Evolutionary conservation across 2,329 filamentous ascomycete species (phyloP), one percentile per base, ranked within the genome.

Genomic region (Chalara sp.): DNA sequence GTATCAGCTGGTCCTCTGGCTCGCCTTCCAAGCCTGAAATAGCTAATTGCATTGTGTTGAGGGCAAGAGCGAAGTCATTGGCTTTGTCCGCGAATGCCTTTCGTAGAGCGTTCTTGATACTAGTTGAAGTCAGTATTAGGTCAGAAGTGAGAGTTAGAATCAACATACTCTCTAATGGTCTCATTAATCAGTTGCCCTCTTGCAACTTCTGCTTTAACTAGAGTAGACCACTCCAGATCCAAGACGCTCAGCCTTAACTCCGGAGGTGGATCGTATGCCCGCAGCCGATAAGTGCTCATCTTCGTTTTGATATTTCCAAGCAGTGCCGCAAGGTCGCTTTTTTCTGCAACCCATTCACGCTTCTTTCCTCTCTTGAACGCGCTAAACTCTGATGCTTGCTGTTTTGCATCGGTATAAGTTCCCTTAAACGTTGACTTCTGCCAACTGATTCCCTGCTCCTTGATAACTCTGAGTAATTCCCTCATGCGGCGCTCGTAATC

Each of bases 281-380:
- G 82, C 50, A 99, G 72, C 46, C 91, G 84, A 68, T 99, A 99
- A 40, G 93, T 99, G 61, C 89, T 91, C 61, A 99, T 76, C 69
- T 99, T 99, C 1, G 93, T 99, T 76, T 96, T 97, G 77, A 99
- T 97, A 69, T 99, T 99, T 35, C 93, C 93, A 50, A 99, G 74
- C 54, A 99, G 72, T 5, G 92, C 93, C 35, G 91, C 89, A 51
- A 99, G 76, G 65, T 99, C 93, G 52, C 89, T 95, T 76, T 96
- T 97, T 72, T 99, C 93, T 1, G 89, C 93, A 31, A 99, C 93
- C 93, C 93, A 99, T 53, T 88, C 83, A 54, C 93, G 81, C 75
- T 99, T 99, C 70, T 87, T 80, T 48, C 86, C 90, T 62, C 83
- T 81, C 72, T 97, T 99, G 75, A 96, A 96, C n/a, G 77, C 76